Evolutionary conservation across 257 asterid species (phyloP).

Genomic region (Nicotiana knightiana): DNA sequence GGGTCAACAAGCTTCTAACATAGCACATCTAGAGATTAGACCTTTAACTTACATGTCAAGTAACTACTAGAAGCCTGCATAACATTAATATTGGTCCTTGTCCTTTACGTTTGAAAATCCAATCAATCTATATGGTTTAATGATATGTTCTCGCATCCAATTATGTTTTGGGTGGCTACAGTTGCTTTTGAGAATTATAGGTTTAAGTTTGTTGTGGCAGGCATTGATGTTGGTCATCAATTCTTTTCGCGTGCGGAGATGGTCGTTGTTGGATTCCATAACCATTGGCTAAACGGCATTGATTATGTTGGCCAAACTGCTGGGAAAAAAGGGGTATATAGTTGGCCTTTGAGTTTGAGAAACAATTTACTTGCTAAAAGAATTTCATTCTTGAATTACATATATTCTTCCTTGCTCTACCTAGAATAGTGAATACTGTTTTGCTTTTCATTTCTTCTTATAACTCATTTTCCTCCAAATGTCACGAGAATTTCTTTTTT

Average conservation of each 20-base stretch:
- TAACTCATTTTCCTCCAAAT: background rate
- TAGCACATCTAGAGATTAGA: background rate
- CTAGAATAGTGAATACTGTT: background rate
- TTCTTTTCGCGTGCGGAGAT: conserved; percentile 88
- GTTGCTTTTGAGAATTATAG: background rate
- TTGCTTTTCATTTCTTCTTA: background rate
- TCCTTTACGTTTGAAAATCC: background rate
- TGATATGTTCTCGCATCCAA: background rate
- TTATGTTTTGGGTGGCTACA: conserved; percentile 3
- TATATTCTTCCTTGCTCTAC: background rate
- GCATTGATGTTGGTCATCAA: conserved; percentile 87
- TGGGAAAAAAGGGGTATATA: conserved; percentile 37
- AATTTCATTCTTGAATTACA: background rate
- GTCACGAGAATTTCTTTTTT: background rate
- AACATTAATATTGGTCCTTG: background rate
- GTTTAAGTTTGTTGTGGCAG: conserved; percentile 35
- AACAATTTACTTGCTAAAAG: background rate
- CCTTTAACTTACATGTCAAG: background rate
- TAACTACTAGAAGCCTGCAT: background rate
- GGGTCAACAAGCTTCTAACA: background rate
- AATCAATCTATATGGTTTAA: background rate
- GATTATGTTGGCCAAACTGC: conserved; percentile 49
- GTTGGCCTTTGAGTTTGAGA: background rate
- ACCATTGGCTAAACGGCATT: conserved; percentile 87
- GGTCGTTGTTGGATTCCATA: conserved; percentile 80